Conservation (phyloP, 2,329 filamentous ascomycete species). For the Fusarium sp. region DNA sequence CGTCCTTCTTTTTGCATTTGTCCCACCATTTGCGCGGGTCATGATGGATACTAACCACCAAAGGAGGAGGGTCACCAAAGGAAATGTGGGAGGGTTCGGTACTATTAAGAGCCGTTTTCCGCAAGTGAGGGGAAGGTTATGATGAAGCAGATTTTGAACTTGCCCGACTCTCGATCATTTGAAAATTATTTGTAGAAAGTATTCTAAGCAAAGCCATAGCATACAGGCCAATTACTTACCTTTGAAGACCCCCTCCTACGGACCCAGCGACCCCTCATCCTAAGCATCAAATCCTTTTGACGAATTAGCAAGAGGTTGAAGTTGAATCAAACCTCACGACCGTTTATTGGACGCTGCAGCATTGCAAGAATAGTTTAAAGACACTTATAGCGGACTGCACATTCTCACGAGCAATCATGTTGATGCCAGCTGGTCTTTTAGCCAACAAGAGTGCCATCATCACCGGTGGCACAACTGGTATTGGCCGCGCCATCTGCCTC, state of each 20-base stretch:
- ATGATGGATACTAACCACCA: constrained; percentile 32
- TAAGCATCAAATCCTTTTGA: background rate
- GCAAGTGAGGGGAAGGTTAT: constrained; percentile 29
- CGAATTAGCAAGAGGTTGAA: background rate
- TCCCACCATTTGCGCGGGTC: constrained; percentile 40
- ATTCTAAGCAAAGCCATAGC: background rate
- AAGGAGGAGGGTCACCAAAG: constrained; percentile 19
- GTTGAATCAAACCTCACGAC: background rate
- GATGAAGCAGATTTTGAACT: background rate
- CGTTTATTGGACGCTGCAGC: background rate
- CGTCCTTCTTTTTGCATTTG: constrained; percentile 11
- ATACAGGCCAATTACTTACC: background rate
- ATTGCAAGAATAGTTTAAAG: background rate
- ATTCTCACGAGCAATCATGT: constrained; percentile 52
- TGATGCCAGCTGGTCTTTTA: constrained; percentile 67
- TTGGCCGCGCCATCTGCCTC: constrained; percentile 86
- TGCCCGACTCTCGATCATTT: constrained; percentile 1
- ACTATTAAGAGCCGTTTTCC: constrained; percentile 38
- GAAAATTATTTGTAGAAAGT: background rate
- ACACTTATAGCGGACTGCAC: background rate
- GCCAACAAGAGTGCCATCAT: constrained; percentile 84
- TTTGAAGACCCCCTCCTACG: background rate
- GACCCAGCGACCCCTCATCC: constrained; percentile 5
- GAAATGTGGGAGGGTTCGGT: constrained; percentile 27
- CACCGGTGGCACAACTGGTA: constrained; percentile 87